Base-by-base conservation (phyloP, 2,329 filamentous ascomycete species). In the Hypoxylon sp. region DNA sequence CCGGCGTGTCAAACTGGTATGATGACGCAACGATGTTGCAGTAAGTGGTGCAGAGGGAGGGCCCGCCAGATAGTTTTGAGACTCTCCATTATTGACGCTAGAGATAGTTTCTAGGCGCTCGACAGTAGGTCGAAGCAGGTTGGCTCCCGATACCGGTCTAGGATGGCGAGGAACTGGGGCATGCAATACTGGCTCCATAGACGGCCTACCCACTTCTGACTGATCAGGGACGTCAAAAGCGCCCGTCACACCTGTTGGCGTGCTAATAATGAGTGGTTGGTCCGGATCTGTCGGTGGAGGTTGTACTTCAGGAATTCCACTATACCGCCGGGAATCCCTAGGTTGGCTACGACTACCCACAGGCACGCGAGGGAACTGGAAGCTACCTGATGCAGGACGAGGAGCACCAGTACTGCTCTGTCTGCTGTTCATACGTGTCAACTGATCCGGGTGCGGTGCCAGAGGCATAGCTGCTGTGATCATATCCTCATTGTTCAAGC, bases 231-330 rank as follows among this genome's bases (percentile, higher is more conserved):
- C 73, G 63, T 89, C 87, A 68, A 83, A 87, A 0, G 83, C 85
- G 2, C 87, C 87, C 0, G 82, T 79, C 8, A 89, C 82, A 14
- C 87, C 87, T 9, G 79, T 83, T 0, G 87, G 87, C 3, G 87
- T 89, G 76, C 87, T 89, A 75, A 90, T 88, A 59, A 89, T 89
- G 26, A 89, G 80, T 3, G 87, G 87, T 58, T 85, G 83, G 39
- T 88, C 86, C 26, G 85, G 79, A 4, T 74, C 74, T 14, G 76
- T 66, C 11, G 44, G n/a, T 11, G 75, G 65, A 61, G 73, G 71
- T 54, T 64, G 70, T 63, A 73, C 72, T 69, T 70, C 72, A 67
- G 72, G 65, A 44, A 70, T 57, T 63, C 63, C 59, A 62, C 72
- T 70, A 60, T 72, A 69, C 71, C 73, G 76, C 56, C 24, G 72